Conservation (phyloP, 2,329 filamentous ascomycete species). For the Aspergillus novofumigatus region DNA sequence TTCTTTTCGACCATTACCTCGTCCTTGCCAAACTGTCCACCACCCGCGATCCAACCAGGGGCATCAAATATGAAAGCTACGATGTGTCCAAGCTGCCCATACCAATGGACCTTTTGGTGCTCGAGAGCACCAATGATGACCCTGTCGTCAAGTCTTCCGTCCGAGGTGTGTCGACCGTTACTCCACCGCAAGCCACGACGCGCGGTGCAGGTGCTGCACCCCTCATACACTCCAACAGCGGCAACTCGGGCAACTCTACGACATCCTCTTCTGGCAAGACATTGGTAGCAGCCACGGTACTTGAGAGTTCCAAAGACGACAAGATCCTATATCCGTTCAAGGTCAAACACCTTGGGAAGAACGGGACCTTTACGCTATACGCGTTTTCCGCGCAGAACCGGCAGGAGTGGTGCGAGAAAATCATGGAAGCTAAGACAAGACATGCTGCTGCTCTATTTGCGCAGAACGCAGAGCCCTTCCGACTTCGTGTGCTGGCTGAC, state of each 20-base stretch:
- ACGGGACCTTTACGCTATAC: conserved; percentile 84
- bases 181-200: conserved; percentile 49
- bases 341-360: conserved; percentile 87
- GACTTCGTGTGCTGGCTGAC: conserved; percentile 85
- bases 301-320: conserved; percentile 63
- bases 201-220: conserved; percentile 12
- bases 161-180: conserved; percentile 63
- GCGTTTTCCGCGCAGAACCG: conserved; percentile 71
- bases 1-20: conserved; percentile 95
- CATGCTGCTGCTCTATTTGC: conserved; percentile 84
- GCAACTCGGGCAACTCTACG: conserved; percentile 58
- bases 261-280: conserved; percentile 38
- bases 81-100: conserved; percentile 95
- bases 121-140: conserved; percentile 90
- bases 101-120: conserved; percentile 88
- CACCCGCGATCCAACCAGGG: conserved; percentile 62
- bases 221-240: conserved; percentile 62
- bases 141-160: conserved; percentile 75
- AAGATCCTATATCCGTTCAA: conserved; percentile 90
- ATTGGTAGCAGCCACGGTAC: conserved; percentile 43
- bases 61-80: conserved; percentile 74
- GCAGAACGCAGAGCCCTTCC: conserved; percentile 95
- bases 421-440: conserved; percentile 89
- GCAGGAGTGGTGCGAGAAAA: conserved; percentile 87
- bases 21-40: conserved; percentile 79